Conservation (phyloP, 2,329 filamentous ascomycete species). For the Aspergillus tanneri region DNA sequence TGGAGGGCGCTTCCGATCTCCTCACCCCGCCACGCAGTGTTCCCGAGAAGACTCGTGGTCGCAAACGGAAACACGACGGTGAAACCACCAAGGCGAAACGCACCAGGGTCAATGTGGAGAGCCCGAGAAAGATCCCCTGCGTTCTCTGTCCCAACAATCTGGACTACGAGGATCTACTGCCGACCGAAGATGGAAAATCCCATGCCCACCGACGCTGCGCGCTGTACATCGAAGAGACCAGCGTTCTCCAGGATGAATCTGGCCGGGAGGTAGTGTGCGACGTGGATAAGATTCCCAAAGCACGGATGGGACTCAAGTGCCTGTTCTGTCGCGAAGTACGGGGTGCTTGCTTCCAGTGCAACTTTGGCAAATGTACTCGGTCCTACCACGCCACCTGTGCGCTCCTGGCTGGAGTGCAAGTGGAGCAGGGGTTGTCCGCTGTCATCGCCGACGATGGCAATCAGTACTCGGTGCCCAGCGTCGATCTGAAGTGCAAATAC, state of each 20-base stretch:
- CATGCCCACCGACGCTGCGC: slow-evolving; percentile 83
- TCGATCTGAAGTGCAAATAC: slow-evolving; percentile 92
- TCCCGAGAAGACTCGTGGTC: slow-evolving; percentile 60
- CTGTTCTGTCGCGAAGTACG: slow-evolving; percentile 91
- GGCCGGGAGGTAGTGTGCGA: slow-evolving; percentile 74
- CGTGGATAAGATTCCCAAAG: slow-evolving; percentile 77
- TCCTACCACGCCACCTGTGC: slow-evolving; percentile 96
- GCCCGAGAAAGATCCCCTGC: slow-evolving; percentile 74
- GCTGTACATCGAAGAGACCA: slow-evolving; percentile 88
- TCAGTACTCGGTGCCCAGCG: slow-evolving; percentile 87
- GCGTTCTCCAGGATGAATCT: slow-evolving; percentile 67
- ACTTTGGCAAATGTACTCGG: slow-evolving; percentile 86
- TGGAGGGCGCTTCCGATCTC: slow-evolving; percentile 65
- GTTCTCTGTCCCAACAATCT: slow-evolving; percentile 90
- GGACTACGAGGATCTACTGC: slow-evolving; percentile 74
- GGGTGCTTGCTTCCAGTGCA: slow-evolving; percentile 97
- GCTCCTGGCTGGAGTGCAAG: slow-evolving; percentile 83
- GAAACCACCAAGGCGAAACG: slow-evolving; percentile 69
- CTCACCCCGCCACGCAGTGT: slow-evolving; percentile 77
- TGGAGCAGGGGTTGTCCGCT: slow-evolving; percentile 81
- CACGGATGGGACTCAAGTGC: slow-evolving; percentile 86
- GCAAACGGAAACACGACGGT: slow-evolving; percentile 67
- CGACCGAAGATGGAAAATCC: slow-evolving; percentile 81
- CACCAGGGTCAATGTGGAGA: slow-evolving; percentile 70
- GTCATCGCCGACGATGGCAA: slow-evolving; percentile 87